Evolutionary conservation across 2,329 filamentous ascomycete species (phyloP).

Genomic region (Fusarium albidum): DNA sequence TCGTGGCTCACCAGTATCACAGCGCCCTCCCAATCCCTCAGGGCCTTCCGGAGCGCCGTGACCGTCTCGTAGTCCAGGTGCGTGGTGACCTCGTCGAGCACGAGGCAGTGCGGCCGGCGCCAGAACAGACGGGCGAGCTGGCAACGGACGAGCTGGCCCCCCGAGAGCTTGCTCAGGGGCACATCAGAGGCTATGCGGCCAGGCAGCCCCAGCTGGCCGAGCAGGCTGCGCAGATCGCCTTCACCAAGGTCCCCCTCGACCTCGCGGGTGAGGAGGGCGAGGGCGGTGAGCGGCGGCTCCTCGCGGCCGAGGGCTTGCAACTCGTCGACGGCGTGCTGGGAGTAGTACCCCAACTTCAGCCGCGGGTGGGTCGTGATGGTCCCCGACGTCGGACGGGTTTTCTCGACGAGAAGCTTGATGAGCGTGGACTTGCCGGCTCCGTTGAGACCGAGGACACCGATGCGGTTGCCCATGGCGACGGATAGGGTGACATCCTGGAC

Average conservation of each 20-base stretch:
- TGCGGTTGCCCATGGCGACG: conserved; percentile 75
- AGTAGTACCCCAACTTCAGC: conserved; percentile 77
- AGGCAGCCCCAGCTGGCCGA: conserved; percentile 74
- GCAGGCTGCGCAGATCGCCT: conserved; percentile 70
- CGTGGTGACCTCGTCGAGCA: conserved; percentile 84
- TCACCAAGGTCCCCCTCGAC: conserved; percentile 64
- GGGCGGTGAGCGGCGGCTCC: conserved; percentile 66
- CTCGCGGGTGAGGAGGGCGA: conserved; percentile 68
- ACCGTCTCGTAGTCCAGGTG: conserved; percentile 88
- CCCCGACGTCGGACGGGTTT: conserved; percentile 66
- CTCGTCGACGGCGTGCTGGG: conserved; percentile 78
- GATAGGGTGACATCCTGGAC: conserved; percentile 72
- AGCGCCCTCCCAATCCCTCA: conserved; percentile 76
- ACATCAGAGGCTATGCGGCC: conserved; percentile 78
- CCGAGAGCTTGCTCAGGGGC: conserved; percentile 76
- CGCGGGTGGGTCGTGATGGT: conserved; percentile 72
- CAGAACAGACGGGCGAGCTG: conserved; percentile 76
- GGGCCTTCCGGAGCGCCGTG: conserved; percentile 70
- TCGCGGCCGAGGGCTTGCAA: conserved; percentile 63
- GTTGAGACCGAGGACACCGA: conserved; percentile 82
- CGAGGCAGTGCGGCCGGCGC: conserved; percentile 73
- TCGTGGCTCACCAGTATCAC: conserved; percentile 84
- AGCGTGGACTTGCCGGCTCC: conserved; percentile 85
- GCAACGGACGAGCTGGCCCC: conserved; percentile 75
- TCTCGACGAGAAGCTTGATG: conserved; percentile 73